Evolutionary conservation across 169 alveolate genomes (phyloP), one percentile per base, ranked within the genome.

Genomic region (Eimeria maxima): DNA sequence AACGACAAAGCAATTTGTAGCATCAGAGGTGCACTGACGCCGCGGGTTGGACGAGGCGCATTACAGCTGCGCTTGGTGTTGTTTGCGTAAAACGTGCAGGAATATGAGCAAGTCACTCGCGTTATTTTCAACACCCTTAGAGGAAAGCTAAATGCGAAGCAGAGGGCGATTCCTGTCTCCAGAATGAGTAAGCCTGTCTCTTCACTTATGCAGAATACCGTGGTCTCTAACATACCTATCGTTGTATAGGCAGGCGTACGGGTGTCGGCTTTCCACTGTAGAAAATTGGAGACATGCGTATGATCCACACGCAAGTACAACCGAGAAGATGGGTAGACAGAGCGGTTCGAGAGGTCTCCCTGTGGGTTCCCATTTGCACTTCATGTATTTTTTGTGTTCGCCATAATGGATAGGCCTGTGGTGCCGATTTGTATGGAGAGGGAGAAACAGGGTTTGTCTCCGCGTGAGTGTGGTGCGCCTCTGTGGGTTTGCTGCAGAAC

Each of bases 91-190:
- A 18, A 86, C 57, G 47, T 33, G 63, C 93, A 93, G 96, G 96
- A 93, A 65, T 93, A 93, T 65, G 96, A 93, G 63, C 96, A 93
- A 42, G 76, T 93, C 47, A 81, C 96, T 47, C 88, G 93, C 65
- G 90, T 87, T 76, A 80, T 93, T 47, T 93, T 93, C 88, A 55
- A 55, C 87, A 80, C 96, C 84, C 96, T 93, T 27, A 55, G 96
- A 20, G 96, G 93, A 20, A 93, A 53, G 76, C 90, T 93, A 13
- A 87, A 93, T 44, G 96, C 90, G 29, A 93, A 93, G 65, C 96
- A 93, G 86, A 44, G 63, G 45, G 78, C 93, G 27, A 80, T 81
- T 47, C 96, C 96, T 24, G 69, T 60, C 38, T 86, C 93, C 42
- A 86, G 93, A 57, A 55, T 60, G 93, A 55, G 93, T 86, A 24